Percentiles rank a stretch among this genome's conserved stretches.
These are phyloP conservation scores for Penicillium coffeae DNA, from an alignment of 495 filamentous ascomycete genomes.

Conservation along the genomic window DNA sequence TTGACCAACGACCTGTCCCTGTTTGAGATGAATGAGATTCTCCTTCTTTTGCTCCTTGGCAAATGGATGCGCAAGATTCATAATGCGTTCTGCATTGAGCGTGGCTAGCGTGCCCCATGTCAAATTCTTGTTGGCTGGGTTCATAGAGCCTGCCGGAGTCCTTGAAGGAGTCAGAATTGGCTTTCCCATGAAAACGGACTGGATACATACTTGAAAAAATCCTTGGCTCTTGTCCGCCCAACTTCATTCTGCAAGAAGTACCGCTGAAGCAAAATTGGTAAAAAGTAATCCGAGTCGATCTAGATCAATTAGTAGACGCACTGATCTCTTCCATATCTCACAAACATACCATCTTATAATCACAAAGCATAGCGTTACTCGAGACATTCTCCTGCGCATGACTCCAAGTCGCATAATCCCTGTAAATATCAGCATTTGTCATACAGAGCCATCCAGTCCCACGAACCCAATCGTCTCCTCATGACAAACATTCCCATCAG, in stretches of 20 bases:
- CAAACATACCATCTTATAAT: slow-evolving; percentile 54
- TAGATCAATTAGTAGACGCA: slow-evolving; percentile 3
- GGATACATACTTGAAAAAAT: slow-evolving; percentile 41
- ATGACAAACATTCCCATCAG: slow-evolving; percentile 58
- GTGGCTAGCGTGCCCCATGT: slow-evolving; percentile 50
- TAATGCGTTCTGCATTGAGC: slow-evolving; percentile 53
- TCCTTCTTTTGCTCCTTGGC: slow-evolving; percentile 45
- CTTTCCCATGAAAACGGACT: not conserved
- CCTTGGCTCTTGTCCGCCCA: slow-evolving; percentile 34
- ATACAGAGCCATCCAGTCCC: not conserved
- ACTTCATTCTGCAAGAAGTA: slow-evolving; percentile 51
- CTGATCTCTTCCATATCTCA: not conserved
- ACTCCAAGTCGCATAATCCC: slow-evolving; percentile 59
- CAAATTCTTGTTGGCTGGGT: slow-evolving; percentile 45
- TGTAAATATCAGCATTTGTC: slow-evolving; percentile 5
- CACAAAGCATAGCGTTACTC: slow-evolving; percentile 51
- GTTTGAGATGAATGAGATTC: slow-evolving; percentile 56
- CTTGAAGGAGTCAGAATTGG: slow-evolving; percentile 11
- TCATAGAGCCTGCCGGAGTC: slow-evolving; percentile 41
- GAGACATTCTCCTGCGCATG: slow-evolving; percentile 50
- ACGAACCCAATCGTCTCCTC: slow-evolving; percentile 59
- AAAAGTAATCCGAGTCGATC: slow-evolving; percentile 62
- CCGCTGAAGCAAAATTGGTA: slow-evolving; percentile 53
- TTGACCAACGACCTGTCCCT: slow-evolving; percentile 54
- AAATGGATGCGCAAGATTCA: slow-evolving; percentile 54